Evolutionary conservation across 1,284 basidiomycete species (phyloP), one percentile per base, ranked within the genome.

Genomic region (Agroathelia rolfsii): DNA sequence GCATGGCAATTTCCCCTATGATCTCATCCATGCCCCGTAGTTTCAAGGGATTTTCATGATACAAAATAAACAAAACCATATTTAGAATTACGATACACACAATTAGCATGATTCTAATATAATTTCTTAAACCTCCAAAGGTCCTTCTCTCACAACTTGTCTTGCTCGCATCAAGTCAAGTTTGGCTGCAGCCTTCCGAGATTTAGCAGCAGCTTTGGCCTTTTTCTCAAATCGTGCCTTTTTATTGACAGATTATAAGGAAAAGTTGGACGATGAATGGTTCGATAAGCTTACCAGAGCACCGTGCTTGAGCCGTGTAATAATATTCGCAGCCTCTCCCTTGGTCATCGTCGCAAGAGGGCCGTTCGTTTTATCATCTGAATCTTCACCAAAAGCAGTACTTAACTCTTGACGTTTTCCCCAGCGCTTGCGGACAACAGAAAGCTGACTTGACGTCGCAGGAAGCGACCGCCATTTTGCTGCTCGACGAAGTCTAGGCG

Each of bases 271-370:
- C 21, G 25, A 35, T 16, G 28, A 35, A 18, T 21, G 24, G 28
- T 28, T 25, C 8, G 24, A n/a, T 3, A 18, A 35, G 15, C 57
- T 18, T 48, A 81, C 82, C 58, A 72, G 60, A 21, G 79, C 81
- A 14, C 86, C 87, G 48, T 89, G 78, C 49, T 73, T 82, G 38
- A 86, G 40, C 7, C 84, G 71, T 14, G 76, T 76, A 39, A 90
- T 81, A 24, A 89, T 72, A 41, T 77, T 76, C 0, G 76, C 77
- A 18, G 86, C 84, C 41, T 83, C 68, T 1, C 87, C 86, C 53
- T 83, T 87, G 3, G 70, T 85, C 46, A 90, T 47, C 0, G 39
- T 52, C 29, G 48, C 50, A 11, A 76, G 48, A 24, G 11, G 30
- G n/a, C 50, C 51, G 14, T 61, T 50, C 13, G 43, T 36, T 3